phyloP scores from a whole-genome alignment of 2,329 filamentous ascomycete species.

The Scopulariopsis brevicaulis region DNA sequence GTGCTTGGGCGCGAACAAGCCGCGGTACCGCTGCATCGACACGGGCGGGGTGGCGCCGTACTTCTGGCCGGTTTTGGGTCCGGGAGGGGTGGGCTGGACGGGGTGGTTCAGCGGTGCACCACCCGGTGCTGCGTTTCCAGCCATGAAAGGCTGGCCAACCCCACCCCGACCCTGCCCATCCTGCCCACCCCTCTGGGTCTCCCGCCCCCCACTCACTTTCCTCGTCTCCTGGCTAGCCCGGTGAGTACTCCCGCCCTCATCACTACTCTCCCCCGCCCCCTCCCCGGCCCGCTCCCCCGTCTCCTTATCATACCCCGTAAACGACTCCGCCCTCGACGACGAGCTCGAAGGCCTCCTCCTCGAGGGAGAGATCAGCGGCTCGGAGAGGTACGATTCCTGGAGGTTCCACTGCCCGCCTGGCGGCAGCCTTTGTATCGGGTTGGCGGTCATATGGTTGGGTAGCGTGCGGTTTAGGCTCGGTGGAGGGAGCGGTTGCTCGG shows the following conservation, averaged over 20 bases:
- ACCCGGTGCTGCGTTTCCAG: not conserved
- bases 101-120: not conserved
- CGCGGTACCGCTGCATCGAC: conserved; percentile 36
- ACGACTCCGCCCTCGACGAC: not conserved
- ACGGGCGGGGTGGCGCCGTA: conserved; percentile 23
- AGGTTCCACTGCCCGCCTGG: conserved; percentile 38
- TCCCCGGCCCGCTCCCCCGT: conserved; percentile 19
- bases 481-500: not conserved
- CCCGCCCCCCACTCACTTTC: not conserved
- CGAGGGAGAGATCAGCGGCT: conserved; percentile 31
- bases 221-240: not conserved
- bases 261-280: not conserved
- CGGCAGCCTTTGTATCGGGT: conserved; percentile 27
- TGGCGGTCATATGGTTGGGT: conserved; percentile 8
- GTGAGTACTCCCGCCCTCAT: not conserved
- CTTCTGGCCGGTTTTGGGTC: not conserved
- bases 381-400: conserved; percentile 40
- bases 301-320: conserved; percentile 34
- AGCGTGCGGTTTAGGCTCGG: not conserved
- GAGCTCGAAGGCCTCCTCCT: conserved; percentile 18
- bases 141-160: not conserved
- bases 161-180: not conserved
- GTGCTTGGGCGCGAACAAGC: conserved; percentile 25
- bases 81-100: not conserved
- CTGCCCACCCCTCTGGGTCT: not conserved